phyloP scores from a whole-genome alignment of 2,329 filamentous ascomycete genomes.

The Aspergillus texensis region DNA sequence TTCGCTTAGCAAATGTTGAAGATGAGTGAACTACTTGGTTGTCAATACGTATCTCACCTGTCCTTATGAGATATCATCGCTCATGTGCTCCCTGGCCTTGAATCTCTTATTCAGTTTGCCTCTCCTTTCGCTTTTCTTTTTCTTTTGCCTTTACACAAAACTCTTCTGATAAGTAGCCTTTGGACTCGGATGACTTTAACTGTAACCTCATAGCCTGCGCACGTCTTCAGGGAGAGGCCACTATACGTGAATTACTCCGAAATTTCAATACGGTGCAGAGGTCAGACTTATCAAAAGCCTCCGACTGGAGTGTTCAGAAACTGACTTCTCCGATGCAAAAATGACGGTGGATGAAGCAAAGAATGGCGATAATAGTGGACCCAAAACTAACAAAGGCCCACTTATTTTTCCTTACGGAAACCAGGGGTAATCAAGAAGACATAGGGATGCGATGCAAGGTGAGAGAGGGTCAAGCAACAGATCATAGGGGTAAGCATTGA shows the following conservation, averaged over 20 bases:
- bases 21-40: neutral
- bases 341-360: neutral
- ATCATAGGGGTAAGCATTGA: neutral
- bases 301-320: neutral
- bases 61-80: neutral
- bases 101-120: neutral
- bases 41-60: neutral
- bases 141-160: neutral
- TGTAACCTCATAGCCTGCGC: neutral
- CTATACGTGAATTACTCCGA: neutral
- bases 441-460: neutral
- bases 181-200: neutral
- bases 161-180: neutral
- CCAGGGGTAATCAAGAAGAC: conserved; percentile 4
- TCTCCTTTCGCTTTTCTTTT: neutral
- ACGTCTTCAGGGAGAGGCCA: neutral
- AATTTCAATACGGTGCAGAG: neutral
- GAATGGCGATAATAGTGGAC: conserved; percentile 1
- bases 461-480: neutral
- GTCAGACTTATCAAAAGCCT: neutral
- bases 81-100: neutral
- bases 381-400: neutral
- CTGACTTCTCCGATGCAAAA: neutral
- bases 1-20: neutral
- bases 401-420: neutral